A percentile compares a stretch with the other conserved stretches of the same genome.
Conservation (phyloP, 345 rosid species). For the Lepidium didymum region DNA sequence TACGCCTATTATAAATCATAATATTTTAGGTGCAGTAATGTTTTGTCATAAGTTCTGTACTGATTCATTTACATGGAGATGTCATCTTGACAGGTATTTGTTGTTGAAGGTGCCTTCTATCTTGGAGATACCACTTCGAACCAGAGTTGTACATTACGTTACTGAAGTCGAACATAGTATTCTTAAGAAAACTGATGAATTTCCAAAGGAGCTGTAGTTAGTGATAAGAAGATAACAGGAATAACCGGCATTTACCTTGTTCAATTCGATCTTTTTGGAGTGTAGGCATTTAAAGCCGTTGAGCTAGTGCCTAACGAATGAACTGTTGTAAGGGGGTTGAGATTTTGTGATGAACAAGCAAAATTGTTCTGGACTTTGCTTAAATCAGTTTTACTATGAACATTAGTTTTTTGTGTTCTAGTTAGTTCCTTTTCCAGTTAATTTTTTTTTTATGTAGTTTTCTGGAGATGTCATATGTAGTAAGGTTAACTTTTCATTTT, state of each 20-base stretch:
- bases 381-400: too few species aligned
- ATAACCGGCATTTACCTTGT: neutral
- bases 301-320: slow-evolving; percentile 9
- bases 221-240: slow-evolving; percentile 32
- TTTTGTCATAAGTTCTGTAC: slow-evolving; percentile 47
- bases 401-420: too few species aligned
- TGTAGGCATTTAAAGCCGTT: slow-evolving; percentile 26
- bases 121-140: neutral
- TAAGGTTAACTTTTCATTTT: too few species aligned
- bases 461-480: too few species aligned
- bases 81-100: slow-evolving; percentile 57
- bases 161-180: neutral
- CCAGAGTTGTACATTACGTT: neutral
- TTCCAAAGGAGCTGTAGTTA: slow-evolving; percentile 48
- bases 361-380: neutral
- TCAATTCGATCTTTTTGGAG: neutral
- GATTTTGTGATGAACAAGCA: neutral
- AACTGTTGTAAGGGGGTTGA: neutral
- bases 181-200: neutral
- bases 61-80: slow-evolving; percentile 69
- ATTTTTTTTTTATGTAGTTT: too few species aligned
- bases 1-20: neutral
- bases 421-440: too few species aligned
- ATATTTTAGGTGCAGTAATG: neutral
- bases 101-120: neutral